Percentiles rank a stretch among this genome's conserved stretches.
Conservation (phyloP, 352 stramenopile genomes). For the Pelagophyceae sp. region DNA sequence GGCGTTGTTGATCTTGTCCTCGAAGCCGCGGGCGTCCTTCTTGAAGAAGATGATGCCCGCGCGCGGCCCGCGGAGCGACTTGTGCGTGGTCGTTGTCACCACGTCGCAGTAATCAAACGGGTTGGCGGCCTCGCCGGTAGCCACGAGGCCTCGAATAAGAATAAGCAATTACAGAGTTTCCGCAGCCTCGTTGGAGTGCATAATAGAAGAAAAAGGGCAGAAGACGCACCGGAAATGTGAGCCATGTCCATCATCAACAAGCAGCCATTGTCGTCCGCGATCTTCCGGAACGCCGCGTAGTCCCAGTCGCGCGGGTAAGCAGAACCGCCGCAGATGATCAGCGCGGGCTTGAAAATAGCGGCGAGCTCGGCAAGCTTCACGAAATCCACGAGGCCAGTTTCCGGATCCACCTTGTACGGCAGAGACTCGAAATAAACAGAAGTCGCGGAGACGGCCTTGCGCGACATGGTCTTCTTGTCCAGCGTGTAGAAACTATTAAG, state of each 20-base stretch:
- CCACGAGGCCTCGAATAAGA: too few species aligned
- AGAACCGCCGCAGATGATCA: slow-evolving; percentile 93
- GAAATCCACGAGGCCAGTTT: slow-evolving; percentile 94
- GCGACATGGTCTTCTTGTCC: slow-evolving; percentile 86
- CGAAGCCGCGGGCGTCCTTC: slow-evolving; percentile 81
- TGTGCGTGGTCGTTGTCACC: slow-evolving; percentile 98
- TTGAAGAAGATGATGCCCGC: slow-evolving; percentile 98
- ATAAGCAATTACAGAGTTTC: too few species aligned
- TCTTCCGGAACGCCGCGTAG: slow-evolving; percentile 90
- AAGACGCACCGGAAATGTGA: slow-evolving; percentile 97
- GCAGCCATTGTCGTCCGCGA: slow-evolving; percentile 91
- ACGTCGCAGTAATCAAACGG: slow-evolving; percentile 97
- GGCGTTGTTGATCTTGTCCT: slow-evolving; percentile 88
- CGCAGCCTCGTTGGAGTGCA: too few species aligned
- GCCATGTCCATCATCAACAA: slow-evolving; percentile 99
- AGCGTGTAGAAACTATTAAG: slow-evolving; percentile 90
- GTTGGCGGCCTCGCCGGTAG: slow-evolving; percentile 65
- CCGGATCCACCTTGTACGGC: slow-evolving; percentile 86
- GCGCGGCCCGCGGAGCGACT: slow-evolving; percentile 90
- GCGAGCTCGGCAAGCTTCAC: slow-evolving; percentile 84
- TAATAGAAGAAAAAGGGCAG: too few species aligned
- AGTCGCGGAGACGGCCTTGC: slow-evolving; percentile 96
- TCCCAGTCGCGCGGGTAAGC: slow-evolving; percentile 98
- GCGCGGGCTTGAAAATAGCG: slow-evolving; percentile 89
- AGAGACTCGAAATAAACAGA: slow-evolving; percentile 99